phyloP scores from a whole-genome alignment of 1,139 yeast species.

The Scheffersomyces lignicola region DNA sequence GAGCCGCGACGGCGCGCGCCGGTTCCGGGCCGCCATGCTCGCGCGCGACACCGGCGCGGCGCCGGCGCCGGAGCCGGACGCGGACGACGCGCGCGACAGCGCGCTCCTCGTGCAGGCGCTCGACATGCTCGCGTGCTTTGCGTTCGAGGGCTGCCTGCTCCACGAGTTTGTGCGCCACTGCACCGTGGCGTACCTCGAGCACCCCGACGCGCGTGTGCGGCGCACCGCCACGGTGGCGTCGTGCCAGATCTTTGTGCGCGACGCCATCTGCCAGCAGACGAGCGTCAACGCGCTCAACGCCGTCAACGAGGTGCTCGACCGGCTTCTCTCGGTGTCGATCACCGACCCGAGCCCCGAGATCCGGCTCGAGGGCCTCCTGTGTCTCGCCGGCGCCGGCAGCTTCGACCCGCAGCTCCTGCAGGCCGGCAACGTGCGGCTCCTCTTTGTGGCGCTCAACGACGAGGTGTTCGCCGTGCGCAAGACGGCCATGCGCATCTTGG shows the following conservation, averaged over 20 bases:
- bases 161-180: conserved; percentile 88
- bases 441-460: conserved; percentile 90
- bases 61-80: conserved; percentile 34
- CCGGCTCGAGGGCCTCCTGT: conserved; percentile 71
- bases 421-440: conserved; percentile 81
- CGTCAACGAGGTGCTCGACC: conserved; percentile 81
- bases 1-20: conserved; percentile 68
- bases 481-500: conserved; percentile 77
- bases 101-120: conserved; percentile 65
- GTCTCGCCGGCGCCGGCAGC: conserved; percentile 60
- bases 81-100: conserved; percentile 48
- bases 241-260: conserved; percentile 73
- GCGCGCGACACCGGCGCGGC: conserved; percentile 60
- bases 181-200: conserved; percentile 78
- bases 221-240: conserved; percentile 85
- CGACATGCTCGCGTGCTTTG: conserved; percentile 71
- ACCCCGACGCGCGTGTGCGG: conserved; percentile 75
- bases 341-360: conserved; percentile 88
- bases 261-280: conserved; percentile 82
- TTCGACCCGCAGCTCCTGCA: conserved; percentile 94
- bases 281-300: conserved; percentile 83
- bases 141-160: conserved; percentile 72
- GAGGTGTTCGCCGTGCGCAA: conserved; percentile 82
- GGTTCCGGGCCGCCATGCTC: conserved; percentile 73
- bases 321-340: conserved; percentile 78